Evolutionary conservation across 2,329 filamentous ascomycete genomes (phyloP), one percentile per base, ranked within the genome.

Genomic region (Ramichloridium luteum): DNA sequence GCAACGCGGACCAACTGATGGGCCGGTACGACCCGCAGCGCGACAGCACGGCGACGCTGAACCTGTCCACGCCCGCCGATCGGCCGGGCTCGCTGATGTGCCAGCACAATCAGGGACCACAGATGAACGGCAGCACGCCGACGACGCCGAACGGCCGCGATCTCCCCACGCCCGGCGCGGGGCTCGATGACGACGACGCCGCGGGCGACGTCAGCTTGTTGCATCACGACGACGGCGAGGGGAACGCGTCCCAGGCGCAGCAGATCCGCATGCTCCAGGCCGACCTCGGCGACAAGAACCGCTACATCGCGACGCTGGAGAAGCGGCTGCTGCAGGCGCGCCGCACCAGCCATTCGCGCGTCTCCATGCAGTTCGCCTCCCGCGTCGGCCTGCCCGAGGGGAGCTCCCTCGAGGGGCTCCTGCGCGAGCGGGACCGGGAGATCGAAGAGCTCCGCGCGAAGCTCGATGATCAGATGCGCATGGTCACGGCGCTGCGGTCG

Each of bases 201-300:
- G 64, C 77, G 36, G 72, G 64, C 1, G 57, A 54, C 28, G 64
- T 68, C 16, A 73, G 79, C 43, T 67, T 84, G 35, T 42, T 44
- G 11, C 58, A 33, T 6, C 86, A 83, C 30, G 84, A 92, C 49
- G 88, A 78, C 50, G 86, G 80, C 12, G 85, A 94, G 47, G 88
- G 86, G 1, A 79, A 72, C 15, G 90, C 90, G 5, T 83, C 80
- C 14, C 60, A 92, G 29, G 64, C 77, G 26, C 73, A 82, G n/a
- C 90, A 94, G 52, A 85, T 94, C 45, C 74, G 77, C 30, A 81
- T 92, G n/a, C 62, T 98, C 28, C 90, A 93, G 55, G 75, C 85
- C n/a, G 90, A 98, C 55, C 70, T 98, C 28, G 74, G 72, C n/a
- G 90, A 98, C 59, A 94, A 93, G 63, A 96, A 90, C 47, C 80